Evolutionary conservation across 306 rosid genomes (phyloP).

Genomic region (Hippophae gyantsensis): DNA sequence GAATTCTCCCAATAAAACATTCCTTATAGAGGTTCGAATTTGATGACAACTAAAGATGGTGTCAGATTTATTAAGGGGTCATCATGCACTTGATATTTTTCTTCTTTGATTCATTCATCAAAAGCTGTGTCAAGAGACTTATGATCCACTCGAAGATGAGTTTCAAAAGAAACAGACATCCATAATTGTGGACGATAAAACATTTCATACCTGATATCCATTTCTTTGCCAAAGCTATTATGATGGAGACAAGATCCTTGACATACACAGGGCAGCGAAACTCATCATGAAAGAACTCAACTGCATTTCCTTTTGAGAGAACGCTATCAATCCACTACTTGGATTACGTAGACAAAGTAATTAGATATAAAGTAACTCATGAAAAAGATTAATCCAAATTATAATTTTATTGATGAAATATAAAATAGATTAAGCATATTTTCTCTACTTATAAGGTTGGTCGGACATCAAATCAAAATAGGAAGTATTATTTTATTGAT

Average conservation of each 20-base stretch:
- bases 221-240: constrained; percentile 48
- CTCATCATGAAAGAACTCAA: constrained; percentile 71
- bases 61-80: no score
- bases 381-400: no score
- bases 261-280: constrained; percentile 86
- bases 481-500: no score
- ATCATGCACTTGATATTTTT: no score
- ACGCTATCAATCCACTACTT: constrained; percentile 79
- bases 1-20: no score
- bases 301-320: constrained; percentile 51
- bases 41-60: no score
- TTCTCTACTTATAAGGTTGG: no score
- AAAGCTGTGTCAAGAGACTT: background rate
- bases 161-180: background rate
- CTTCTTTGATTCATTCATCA: background rate
- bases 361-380: constrained; percentile 8
- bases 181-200: constrained; percentile 6
- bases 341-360: constrained; percentile 19
- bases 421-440: no score
- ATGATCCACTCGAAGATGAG: background rate
- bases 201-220: constrained; percentile 61
- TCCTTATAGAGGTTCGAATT: no score
- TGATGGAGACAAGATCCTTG: constrained; percentile 54
- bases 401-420: no score
- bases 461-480: no score